These are phyloP conservation scores for Rossbeevera mucosa DNA, from an alignment of 768 basidiomycete genomes.

Conservation along the genomic window DNA sequence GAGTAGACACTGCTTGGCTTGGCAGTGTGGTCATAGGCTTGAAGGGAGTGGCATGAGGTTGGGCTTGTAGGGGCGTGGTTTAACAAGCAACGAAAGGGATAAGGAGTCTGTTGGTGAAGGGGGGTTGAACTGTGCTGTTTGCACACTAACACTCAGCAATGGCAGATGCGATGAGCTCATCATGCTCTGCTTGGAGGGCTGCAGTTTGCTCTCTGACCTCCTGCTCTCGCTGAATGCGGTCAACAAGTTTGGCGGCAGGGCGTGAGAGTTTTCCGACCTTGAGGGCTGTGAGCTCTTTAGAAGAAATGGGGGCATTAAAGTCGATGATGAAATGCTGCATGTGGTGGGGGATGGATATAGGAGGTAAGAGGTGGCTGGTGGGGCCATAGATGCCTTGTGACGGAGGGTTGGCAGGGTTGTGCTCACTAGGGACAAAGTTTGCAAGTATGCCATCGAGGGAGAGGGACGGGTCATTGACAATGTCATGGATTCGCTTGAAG, in stretches of 20 bases:
- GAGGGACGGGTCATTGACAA: not conserved
- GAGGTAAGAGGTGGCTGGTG: not conserved
- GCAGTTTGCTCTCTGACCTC: no score
- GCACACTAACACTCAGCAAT: no score
- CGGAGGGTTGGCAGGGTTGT: not conserved
- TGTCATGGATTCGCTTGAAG: not conserved
- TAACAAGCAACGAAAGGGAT: no score
- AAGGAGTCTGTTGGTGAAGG: no score
- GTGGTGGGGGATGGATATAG: not conserved
- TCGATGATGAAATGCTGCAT: not conserved
- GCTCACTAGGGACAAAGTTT: not conserved
- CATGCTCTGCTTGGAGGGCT: no score
- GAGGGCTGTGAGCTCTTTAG: no score
- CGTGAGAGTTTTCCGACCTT: no score
- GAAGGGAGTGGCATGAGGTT: not conserved
- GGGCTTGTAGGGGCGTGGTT: not conserved
- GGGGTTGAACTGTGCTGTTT: no score
- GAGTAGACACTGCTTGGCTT: no score
- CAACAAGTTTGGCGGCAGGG: not conserved
- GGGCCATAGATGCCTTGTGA: not conserved
- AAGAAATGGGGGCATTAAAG: no score
- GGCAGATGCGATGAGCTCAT: no score
- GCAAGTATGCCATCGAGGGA: not conserved
- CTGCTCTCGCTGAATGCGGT: not conserved
- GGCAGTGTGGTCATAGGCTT: not conserved